phyloP scores from a whole-genome alignment of 148 eudicot species.

The Suaeda aralocaspica region DNA sequence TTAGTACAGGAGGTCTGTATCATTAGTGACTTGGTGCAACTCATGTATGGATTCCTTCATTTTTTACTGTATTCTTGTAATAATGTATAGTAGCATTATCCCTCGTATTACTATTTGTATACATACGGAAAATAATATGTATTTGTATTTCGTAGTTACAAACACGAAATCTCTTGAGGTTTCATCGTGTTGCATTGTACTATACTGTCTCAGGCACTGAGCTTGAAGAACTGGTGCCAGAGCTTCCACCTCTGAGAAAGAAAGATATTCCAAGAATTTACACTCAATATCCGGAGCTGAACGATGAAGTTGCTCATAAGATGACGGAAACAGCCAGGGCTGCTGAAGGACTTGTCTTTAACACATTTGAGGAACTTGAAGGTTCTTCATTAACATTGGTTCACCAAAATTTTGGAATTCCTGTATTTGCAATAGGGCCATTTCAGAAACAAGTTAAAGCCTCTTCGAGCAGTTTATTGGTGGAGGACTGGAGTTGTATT shows the following conservation, averaged over 20 bases:
- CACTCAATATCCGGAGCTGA: conserved; percentile 1
- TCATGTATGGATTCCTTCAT: too few species aligned
- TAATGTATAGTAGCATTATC: too few species aligned
- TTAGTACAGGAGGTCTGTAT: too few species aligned
- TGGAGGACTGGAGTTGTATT: conserved; percentile 25
- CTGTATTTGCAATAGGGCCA: conserved; percentile 35
- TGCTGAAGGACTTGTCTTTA: conserved; percentile 30
- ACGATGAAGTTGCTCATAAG: not conserved
- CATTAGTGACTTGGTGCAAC: too few species aligned
- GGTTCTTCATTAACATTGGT: conserved; percentile 23
- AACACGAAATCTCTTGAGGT: not conserved
- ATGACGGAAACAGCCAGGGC: conserved; percentile 29
- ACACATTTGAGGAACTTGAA: conserved; percentile 39
- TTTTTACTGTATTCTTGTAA: too few species aligned
- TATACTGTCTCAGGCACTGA: conserved; percentile 9
- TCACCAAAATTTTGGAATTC: conserved; percentile 14
- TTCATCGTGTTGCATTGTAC: not conserved
- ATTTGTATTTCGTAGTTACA: too few species aligned
- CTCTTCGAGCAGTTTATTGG: conserved; percentile 26
- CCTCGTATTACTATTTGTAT: too few species aligned
- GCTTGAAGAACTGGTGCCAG: conserved; percentile 23
- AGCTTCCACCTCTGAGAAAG: conserved; percentile 28
- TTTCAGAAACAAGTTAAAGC: conserved; percentile 33
- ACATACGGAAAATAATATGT: too few species aligned
- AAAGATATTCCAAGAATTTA: conserved; percentile 24